Base-by-base conservation (phyloP, 2,329 filamentous ascomycete species). In the Diaporthe vaccinii region DNA sequence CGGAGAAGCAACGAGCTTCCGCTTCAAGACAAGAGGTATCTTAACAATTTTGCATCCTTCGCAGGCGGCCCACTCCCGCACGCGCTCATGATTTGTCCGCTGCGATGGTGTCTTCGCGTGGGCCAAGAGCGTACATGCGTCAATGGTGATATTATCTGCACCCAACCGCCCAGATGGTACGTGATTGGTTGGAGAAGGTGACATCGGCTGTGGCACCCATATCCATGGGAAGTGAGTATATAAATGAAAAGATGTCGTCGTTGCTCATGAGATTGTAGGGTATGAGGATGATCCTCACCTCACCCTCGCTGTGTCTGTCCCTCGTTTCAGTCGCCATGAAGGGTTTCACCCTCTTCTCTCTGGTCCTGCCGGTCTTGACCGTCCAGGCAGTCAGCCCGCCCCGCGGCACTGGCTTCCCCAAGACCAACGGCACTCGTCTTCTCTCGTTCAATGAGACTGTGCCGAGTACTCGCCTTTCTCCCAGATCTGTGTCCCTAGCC, bases 371-470 rank as follows among this genome's bases (percentile, higher is more conserved):
- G 46, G 34, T 3, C 65, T 4, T 41, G 34, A 20, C 65, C 5
- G 65, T 55, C 34, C 65, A 69, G 49, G 65, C 49, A 6, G 34
- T 31, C 49, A 69, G 34, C 14, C 65, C 65, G 1, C 49, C 65
- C 49, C 65, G 65, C 6, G 65, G 65, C 9, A 41, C 34, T 3
- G 65, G 65, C 34, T 69, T 69, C 46, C 65, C 65, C 1, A 69
- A 69, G 49, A 69, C 65, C 7, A 69, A 69, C n/a, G 65, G 65
- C 65, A 69, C 65, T 3, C 65, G 65, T 69, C 65, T 69, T 9
- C 46, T 69, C 65, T 25, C 49, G 15, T 69, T 69, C 49, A 69
- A 69, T 17, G 65, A 69, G 46, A 69, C 65, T 6, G 65, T 69
- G 49, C 65, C 65, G 10, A 55, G 65, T 36, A 69, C 65, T 4